phyloP scores from a whole-genome alignment of 2,329 filamentous ascomycete species.

The Fusarium secorum region DNA sequence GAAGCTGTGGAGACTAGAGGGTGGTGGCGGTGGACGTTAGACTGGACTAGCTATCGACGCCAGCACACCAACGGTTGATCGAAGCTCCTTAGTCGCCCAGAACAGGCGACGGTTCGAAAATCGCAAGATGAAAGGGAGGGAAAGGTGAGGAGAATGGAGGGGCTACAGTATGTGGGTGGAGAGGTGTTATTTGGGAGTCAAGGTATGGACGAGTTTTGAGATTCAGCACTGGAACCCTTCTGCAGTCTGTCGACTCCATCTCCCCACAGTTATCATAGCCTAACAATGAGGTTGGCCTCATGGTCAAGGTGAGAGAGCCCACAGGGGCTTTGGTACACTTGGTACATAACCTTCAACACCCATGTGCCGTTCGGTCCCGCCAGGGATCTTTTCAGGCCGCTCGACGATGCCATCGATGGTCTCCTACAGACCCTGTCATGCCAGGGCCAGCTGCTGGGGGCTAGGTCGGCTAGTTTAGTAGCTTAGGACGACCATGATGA shows the following conservation, averaged over 20 bases:
- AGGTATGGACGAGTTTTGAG: slow-evolving; percentile 39
- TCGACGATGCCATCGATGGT: slow-evolving; percentile 26
- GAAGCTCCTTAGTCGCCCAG: slow-evolving; percentile 40
- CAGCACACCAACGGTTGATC: slow-evolving; percentile 43
- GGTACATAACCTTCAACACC: slow-evolving; percentile 16
- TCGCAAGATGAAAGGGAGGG: slow-evolving; percentile 37
- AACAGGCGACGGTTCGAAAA: slow-evolving; percentile 37
- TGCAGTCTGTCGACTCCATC: slow-evolving; percentile 37
- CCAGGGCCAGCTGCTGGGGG: slow-evolving; percentile 17
- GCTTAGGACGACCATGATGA: slow-evolving; percentile 29
- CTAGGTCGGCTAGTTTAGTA: slow-evolving; percentile 18
- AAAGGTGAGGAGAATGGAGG: slow-evolving; percentile 44
- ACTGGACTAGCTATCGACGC: slow-evolving; percentile 40
- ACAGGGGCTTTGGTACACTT: slow-evolving; percentile 10
- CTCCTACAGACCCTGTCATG: slow-evolving; percentile 28
- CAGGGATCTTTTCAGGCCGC: slow-evolving; percentile 29
- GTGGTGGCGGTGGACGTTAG: slow-evolving; percentile 41
- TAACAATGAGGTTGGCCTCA: slow-evolving; percentile 34
- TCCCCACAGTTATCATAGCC: slow-evolving; percentile 40
- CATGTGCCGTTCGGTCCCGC: slow-evolving; percentile 39
- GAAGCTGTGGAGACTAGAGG: slow-evolving; percentile 40
- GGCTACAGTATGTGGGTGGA: slow-evolving; percentile 39
- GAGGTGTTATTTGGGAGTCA: slow-evolving; percentile 46
- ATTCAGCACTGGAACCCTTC: slow-evolving; percentile 37
- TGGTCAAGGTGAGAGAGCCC: slow-evolving; percentile 32